Base-by-base conservation (phyloP, 257 asterid genomes). In the Solanum tarapatanum region DNA sequence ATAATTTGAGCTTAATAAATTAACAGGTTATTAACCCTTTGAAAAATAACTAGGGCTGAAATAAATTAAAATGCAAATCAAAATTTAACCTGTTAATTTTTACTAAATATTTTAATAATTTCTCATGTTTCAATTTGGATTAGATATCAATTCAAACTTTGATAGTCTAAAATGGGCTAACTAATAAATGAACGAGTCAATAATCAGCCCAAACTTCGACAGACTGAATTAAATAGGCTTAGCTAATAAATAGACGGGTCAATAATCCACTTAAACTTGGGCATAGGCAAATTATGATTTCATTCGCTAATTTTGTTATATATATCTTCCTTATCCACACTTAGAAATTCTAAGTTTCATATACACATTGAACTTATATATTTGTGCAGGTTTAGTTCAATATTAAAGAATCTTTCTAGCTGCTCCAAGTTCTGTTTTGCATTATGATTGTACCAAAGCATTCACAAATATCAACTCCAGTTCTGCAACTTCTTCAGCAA, bases 401-500 rank as follows among this genome's bases (percentile, higher is more conserved):
- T 11, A 5, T 72, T 55, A 55, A 60, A 68, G 32, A 69, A 83
- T 26, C 64, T 60, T 86, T 41, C 60, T 58, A 55, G 19, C 17
- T 58, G 21, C 45, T 51, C 17, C 37, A 84, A n/a, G 36, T 84
- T 41, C 73, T 41, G 3, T 23, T n/a, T 68, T 23, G 51, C 73
- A 84, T 33, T 41, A 60, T 84, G 75, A 37, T 8, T 60, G 86
- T 28, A 41, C 66, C 60, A 12, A 82, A 32, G n/a, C 55, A 14
- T 30, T 19, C 86, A 23, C 60, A 68, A 51, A 86, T 85, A 86
- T 75, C 89, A 13, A 82, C 70, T 48, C 74, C 32, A 39, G 21
- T 70, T 58, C 88, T 88, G 21, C 91, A 87, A n/a, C 87, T 90
- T 6, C 21, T 85, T 55, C 79, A 88, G 60, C 90, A 68, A 68